phyloP scores from a whole-genome alignment of 2,329 filamentous ascomycete genomes.

The Pseudohalonectria lignicola region DNA sequence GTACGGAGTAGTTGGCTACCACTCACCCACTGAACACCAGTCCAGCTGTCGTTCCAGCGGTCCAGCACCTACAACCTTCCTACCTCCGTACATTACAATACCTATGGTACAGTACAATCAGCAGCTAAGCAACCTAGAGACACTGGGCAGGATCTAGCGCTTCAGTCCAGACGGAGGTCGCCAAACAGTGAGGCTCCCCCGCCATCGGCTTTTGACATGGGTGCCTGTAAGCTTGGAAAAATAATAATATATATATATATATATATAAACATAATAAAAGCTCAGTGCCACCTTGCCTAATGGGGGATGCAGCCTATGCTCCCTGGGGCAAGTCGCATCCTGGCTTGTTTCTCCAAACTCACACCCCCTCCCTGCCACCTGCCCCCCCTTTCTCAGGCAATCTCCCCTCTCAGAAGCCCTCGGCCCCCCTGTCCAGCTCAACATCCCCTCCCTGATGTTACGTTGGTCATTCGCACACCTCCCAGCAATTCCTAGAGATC shows the following conservation, averaged over 20 bases:
- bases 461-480: conserved; percentile 3
- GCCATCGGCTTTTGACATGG: not conserved
- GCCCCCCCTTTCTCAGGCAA: not conserved
- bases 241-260: too few relatives aligned
- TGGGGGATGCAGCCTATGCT: not conserved
- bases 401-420: not conserved
- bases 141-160: not conserved
- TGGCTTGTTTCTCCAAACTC: not conserved
- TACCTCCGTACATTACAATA: too few relatives aligned
- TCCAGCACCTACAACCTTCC: too few relatives aligned
- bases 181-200: not conserved
- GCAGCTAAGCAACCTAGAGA: not conserved
- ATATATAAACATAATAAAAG: too few relatives aligned
- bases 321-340: not conserved
- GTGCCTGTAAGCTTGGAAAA: too few relatives aligned
- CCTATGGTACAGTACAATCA: not conserved
- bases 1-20: too few relatives aligned
- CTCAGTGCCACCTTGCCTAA: not conserved
- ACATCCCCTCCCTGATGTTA: conserved; percentile 3
- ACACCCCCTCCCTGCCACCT: not conserved
- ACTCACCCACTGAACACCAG: too few relatives aligned
- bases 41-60: too few relatives aligned
- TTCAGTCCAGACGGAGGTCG: too few relatives aligned
- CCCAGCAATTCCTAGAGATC: not conserved
- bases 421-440: not conserved